These are phyloP conservation scores for Parietaria judaica DNA, from an alignment of 306 rosid species.

Conservation along the genomic window DNA sequence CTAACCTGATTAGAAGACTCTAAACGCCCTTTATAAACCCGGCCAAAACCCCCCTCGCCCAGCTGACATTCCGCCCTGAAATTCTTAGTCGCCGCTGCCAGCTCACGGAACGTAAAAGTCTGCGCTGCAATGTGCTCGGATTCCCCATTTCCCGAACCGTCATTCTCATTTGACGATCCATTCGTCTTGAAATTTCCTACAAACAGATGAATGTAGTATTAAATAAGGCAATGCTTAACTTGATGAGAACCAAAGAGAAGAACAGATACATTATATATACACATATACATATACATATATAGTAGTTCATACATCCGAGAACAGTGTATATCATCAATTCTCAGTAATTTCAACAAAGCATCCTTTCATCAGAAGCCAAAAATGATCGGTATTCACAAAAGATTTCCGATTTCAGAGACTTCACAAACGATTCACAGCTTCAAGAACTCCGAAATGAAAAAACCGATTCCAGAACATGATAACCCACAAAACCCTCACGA, in stretches of 20 bases:
- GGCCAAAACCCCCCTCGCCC: conserved; percentile 95
- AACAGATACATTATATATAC: too few relatives aligned
- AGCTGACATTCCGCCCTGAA: conserved; percentile 72
- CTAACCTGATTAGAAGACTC: conserved; percentile 66
- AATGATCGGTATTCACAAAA: conserved; percentile 12
- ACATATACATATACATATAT: too few relatives aligned
- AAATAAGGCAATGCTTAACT: conserved; percentile 1
- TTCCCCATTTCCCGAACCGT: conserved; percentile 45
- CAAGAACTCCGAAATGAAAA: not conserved
- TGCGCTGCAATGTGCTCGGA: conserved; percentile 75
- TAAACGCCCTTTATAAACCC: conserved; percentile 79
- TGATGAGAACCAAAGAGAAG: not conserved
- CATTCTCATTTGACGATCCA: conserved; percentile 40
- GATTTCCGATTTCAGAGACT: conserved; percentile 12
- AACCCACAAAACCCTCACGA: too few relatives aligned
- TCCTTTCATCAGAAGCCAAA: not conserved
- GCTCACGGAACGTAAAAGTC: conserved; percentile 74
- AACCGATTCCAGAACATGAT: not conserved
- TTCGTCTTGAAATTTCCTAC: conserved; percentile 45
- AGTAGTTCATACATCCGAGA: too few relatives aligned
- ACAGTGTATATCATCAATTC: too few relatives aligned
- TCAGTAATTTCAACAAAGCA: too few relatives aligned
- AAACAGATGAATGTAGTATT: conserved; percentile 11
- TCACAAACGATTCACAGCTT: not conserved
- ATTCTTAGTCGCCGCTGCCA: conserved; percentile 88